A percentile compares a stretch with the other conserved stretches of the same genome.
phyloP scores from a whole-genome alignment of 345 rosid species.

The Aegle marmelos region DNA sequence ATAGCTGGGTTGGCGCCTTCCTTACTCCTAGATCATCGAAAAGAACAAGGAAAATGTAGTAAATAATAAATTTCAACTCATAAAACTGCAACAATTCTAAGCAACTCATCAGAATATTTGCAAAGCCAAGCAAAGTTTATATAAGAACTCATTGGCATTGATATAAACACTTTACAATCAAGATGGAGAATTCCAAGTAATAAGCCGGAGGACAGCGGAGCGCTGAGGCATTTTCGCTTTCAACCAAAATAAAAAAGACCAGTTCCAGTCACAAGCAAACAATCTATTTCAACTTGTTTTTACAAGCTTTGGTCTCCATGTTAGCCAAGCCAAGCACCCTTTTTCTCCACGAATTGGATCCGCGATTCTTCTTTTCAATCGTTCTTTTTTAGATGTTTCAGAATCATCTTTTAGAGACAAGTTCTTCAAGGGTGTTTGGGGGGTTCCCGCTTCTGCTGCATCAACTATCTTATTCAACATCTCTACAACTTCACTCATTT shows the following conservation, averaged over 20 bases:
- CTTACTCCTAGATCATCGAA: background rate
- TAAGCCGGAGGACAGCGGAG: background rate
- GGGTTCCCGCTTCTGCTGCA: conserved; percentile 37
- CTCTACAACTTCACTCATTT: conserved; percentile 71
- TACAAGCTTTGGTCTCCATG: conserved; percentile 50
- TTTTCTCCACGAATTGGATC: conserved; percentile 44
- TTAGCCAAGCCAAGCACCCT: conserved; percentile 49
- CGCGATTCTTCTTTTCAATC: conserved; percentile 47
- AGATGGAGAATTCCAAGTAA: background rate
- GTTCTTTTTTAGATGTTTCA: conserved; percentile 42
- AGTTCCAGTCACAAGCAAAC: background rate
- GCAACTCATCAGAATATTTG: background rate
- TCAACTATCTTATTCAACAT: conserved; percentile 65
- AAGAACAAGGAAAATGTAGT: background rate
- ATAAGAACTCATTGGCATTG: background rate
- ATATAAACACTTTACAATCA: background rate
- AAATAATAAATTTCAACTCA: background rate
- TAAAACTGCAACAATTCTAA: background rate
- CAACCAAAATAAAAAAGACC: background rate
- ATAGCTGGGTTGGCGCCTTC: background rate
- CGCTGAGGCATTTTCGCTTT: background rate
- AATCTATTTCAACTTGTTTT: background rate
- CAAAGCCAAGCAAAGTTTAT: background rate
- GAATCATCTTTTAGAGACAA: conserved; percentile 26
- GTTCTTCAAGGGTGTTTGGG: conserved; percentile 32